Evolutionary conservation across 2,329 filamentous ascomycete species (phyloP).

Genomic region (Pseudocercospora musae): DNA sequence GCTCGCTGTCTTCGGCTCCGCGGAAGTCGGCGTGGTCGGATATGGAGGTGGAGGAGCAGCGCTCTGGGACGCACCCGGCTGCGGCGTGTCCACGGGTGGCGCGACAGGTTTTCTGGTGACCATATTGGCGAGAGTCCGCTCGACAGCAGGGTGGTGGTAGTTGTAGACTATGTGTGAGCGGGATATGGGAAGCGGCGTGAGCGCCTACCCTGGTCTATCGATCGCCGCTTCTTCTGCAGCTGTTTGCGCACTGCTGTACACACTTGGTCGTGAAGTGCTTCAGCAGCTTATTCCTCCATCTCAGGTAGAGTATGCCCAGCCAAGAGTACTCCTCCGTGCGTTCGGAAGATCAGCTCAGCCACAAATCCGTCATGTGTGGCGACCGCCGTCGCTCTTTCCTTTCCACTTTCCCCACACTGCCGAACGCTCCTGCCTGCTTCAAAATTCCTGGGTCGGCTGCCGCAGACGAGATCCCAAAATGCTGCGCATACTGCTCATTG

Average conservation of each 20-base stretch:
- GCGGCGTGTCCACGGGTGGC: slow-evolving; percentile 39
- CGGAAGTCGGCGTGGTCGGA: slow-evolving; percentile 41
- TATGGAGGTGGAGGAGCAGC: slow-evolving; percentile 47
- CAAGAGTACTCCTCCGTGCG: not conserved
- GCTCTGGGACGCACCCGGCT: slow-evolving; percentile 25
- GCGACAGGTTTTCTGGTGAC: slow-evolving; percentile 43
- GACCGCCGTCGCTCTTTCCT: too few relatives aligned
- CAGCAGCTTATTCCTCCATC: too few relatives aligned
- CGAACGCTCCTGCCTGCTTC: not conserved
- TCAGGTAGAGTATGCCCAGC: too few relatives aligned
- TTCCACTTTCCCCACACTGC: not conserved
- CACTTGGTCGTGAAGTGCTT: not conserved
- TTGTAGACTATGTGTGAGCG: too few relatives aligned
- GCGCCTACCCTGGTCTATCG: not conserved
- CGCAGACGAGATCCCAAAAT: slow-evolving; percentile 1
- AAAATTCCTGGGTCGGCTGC: not conserved
- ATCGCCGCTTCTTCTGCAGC: not conserved
- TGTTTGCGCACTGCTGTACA: not conserved
- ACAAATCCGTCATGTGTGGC: not conserved
- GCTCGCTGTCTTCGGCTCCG: slow-evolving; percentile 25
- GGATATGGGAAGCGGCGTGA: not conserved
- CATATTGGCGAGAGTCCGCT: slow-evolving; percentile 39
- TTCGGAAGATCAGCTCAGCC: not conserved
- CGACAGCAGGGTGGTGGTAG: too few relatives aligned
- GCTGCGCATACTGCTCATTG: slow-evolving; percentile 77